Evolutionary conservation across 805 yeast genomes (phyloP), one percentile per base, ranked within the genome.

Genomic region (Torulaspora gathmanii): DNA sequence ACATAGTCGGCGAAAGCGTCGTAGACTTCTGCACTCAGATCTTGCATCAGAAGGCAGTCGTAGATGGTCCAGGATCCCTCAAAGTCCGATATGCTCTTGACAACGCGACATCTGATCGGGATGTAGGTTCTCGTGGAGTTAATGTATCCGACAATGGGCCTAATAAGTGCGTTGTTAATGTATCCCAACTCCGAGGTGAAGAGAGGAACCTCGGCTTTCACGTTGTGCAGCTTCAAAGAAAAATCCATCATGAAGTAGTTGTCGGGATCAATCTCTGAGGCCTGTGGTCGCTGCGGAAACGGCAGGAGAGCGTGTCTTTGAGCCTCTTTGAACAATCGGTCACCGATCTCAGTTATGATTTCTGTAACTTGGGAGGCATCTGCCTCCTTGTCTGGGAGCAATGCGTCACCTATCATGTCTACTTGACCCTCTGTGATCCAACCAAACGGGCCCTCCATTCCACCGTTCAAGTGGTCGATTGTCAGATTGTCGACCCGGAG

Each of bases 41-140:
- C 97, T 60, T 86, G 93, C 95, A 91, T 88, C 48, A 93, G 70
- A 42, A 83, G 71, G 22, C 93, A 83, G 62, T 93, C 99, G 64
- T 89, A 93, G 2, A 88, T 73, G 1, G 99, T 91, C 99, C 99
- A 93, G 6, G 95, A 79, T 0, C 99, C 99, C 56, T 86, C 89
- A 63, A 93, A 93, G 59, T 93, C 99, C 22, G 73, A 70, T 17
- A 89, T 67, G 36, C 79, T 76, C 61, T 93, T 93, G 27, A 83
- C 83, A 7, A 93, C 80, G 3, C 88, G 78, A 59, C 95, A 87
- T 49, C 80, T 74, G 47, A 91, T 81, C 35, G 95, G 96, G 48
- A 93, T 90, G 58, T 83, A 86, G 0, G 98, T 88, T 58, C 86
- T 86, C 47, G 86, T 77, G 29, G 93, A 84, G 62, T 93, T 93